Conservation (phyloP, 1,284 basidiomycete genomes). For the Rhodotorula sp. region DNA sequence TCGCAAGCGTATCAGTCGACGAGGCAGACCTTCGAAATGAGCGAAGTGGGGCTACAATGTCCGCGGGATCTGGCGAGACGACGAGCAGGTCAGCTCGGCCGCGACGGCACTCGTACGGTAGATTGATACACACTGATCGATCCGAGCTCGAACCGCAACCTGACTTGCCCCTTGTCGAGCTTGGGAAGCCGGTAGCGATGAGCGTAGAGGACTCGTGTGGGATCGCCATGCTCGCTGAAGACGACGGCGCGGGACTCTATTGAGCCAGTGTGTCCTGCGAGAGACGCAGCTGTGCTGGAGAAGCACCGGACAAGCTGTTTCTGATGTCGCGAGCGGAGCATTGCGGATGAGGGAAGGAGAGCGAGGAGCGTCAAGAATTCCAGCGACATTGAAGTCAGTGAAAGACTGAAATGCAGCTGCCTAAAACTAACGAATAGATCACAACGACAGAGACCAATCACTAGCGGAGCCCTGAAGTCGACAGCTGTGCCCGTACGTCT, state of each 20-base stretch:
- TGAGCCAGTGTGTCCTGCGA: conserved; percentile 18
- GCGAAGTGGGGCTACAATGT: conserved; percentile 20
- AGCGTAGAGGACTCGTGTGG: conserved; percentile 56
- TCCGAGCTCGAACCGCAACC: conserved; percentile 67
- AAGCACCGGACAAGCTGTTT: conserved; percentile 5
- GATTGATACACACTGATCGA: conserved; percentile 57
- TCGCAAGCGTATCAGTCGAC: background rate
- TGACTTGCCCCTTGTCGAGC: conserved; percentile 56
- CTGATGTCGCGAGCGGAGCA: too few relatives aligned
- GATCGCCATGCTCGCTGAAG: conserved; percentile 33
- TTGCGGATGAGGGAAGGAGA: too few relatives aligned
- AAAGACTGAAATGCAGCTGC: too few relatives aligned
- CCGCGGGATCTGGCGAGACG: conserved; percentile 24
- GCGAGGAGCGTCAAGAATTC: too few relatives aligned
- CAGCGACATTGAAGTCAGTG: too few relatives aligned
- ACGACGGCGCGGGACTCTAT: conserved; percentile 31
- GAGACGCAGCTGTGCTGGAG: background rate
- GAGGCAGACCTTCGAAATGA: background rate
- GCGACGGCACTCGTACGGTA: background rate
- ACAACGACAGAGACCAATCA: too few relatives aligned
- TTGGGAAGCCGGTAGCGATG: conserved; percentile 58
- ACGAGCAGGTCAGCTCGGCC: background rate
- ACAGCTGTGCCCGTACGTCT: too few relatives aligned
- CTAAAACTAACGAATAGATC: too few relatives aligned
- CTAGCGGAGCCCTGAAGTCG: too few relatives aligned